Conservation (phyloP, 2,329 filamentous ascomycete genomes). For the Sporothrix mexicana region DNA sequence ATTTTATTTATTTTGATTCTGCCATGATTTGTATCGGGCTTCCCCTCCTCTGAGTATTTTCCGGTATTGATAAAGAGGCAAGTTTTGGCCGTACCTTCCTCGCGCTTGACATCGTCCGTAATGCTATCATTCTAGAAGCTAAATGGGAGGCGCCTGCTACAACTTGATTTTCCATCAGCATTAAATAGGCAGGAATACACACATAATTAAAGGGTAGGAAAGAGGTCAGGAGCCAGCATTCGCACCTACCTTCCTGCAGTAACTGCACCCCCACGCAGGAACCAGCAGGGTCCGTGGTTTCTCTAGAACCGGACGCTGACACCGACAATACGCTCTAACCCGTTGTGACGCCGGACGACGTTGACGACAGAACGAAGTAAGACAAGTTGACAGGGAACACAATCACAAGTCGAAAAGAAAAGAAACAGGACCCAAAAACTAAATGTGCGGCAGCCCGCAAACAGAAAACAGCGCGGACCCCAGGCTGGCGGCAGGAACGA, state of each 20-base stretch:
- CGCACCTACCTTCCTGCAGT: not conserved
- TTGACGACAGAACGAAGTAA: not conserved
- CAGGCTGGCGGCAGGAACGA: not conserved
- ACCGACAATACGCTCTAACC: not conserved
- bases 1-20: constrained; percentile 4
- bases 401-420: not conserved
- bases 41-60: not conserved
- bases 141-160: not conserved
- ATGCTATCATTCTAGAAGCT: too few relatives aligned
- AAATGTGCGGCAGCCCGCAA: not conserved
- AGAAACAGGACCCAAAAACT: not conserved
- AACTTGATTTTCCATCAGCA: not conserved
- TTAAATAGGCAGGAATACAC: not conserved
- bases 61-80: not conserved
- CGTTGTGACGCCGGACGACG: not conserved
- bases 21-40: not conserved
- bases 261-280: not conserved
- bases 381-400: not conserved
- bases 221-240: not conserved
- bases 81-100: not conserved
- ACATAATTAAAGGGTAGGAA: not conserved
- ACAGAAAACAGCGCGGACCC: not conserved
- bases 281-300: constrained; percentile 8
- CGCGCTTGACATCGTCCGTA: not conserved
- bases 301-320: not conserved